Conservation (phyloP, 2,329 filamentous ascomycete genomes). For the Fusarium annulatum region DNA sequence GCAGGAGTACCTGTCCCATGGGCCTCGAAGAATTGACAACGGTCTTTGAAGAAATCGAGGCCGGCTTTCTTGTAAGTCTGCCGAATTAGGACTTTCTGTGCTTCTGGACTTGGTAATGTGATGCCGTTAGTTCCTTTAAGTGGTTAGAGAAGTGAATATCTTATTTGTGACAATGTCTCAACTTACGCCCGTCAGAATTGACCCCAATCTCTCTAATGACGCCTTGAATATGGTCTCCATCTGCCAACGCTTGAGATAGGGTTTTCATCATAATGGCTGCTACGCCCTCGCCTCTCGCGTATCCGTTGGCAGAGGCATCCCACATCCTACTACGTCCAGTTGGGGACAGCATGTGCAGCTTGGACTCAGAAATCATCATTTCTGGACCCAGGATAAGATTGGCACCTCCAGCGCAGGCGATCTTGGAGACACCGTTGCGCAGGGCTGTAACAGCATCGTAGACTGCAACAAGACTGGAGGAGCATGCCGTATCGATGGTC, state of each 20-base stretch:
- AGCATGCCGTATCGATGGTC: background rate
- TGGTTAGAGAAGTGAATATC: background rate
- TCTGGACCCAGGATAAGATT: constrained; percentile 3
- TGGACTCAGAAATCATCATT: constrained; percentile 7
- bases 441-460: background rate
- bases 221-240: background rate
- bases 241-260: background rate
- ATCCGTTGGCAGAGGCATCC: background rate
- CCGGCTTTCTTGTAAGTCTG: background rate
- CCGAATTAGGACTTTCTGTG: background rate
- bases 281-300: background rate
- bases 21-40: background rate
- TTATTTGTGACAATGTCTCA: background rate
- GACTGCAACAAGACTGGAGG: background rate
- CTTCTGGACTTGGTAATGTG: background rate
- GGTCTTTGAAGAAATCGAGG: background rate
- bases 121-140: background rate
- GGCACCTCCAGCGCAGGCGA: background rate
- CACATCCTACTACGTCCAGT: background rate
- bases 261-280: constrained; percentile 3
- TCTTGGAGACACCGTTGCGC: background rate
- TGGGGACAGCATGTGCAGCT: constrained; percentile 1
- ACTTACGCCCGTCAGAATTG: background rate
- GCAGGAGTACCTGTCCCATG: constrained; percentile 4
- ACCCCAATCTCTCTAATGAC: background rate